Evolutionary conservation across 306 rosid species (phyloP).

Genomic region (Lithocarpus polystachyus): DNA sequence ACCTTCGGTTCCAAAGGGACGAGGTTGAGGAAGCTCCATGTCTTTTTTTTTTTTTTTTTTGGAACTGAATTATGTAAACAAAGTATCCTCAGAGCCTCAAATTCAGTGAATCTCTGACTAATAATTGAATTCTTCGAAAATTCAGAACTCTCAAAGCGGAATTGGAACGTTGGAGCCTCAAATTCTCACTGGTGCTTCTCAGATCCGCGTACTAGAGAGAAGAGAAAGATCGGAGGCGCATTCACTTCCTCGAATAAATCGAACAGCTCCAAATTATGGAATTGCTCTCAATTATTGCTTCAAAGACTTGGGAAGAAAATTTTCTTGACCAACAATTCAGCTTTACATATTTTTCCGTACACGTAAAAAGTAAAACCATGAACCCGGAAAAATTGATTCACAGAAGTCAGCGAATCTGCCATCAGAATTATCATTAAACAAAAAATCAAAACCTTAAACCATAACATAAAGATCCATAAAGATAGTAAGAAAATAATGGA

Average conservation of each 20-base stretch:
- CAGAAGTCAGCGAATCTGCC: constrained; percentile 37
- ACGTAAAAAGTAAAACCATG: background rate
- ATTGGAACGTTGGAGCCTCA: constrained; percentile 9
- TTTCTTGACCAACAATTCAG: background rate
- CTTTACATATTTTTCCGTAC: background rate
- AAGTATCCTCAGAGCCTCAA: constrained; percentile 4
- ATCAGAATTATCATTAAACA: constrained; percentile 15
- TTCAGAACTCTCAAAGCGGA: background rate
- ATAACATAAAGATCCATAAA: constrained; percentile 2
- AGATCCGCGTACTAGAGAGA: constrained; percentile 45
- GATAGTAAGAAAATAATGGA: background rate
- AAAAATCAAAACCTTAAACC: background rate
- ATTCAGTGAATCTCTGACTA: constrained; percentile 18
- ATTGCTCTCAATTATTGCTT: background rate
- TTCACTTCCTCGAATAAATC: constrained; percentile 29
- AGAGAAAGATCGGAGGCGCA: constrained; percentile 49
- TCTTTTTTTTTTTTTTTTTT: background rate
- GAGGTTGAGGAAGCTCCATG: constrained; percentile 94
- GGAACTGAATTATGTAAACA: constrained; percentile 22
- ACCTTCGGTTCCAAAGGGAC: constrained; percentile 74
- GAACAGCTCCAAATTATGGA: too few species aligned
- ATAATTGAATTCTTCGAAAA: background rate
- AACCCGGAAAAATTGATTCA: background rate
- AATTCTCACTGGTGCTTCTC: constrained; percentile 4
- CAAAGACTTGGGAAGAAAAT: background rate